Evolutionary conservation across 2,329 filamentous ascomycete species (phyloP).

Genomic region (Pseudopithomyces chartarum): DNA sequence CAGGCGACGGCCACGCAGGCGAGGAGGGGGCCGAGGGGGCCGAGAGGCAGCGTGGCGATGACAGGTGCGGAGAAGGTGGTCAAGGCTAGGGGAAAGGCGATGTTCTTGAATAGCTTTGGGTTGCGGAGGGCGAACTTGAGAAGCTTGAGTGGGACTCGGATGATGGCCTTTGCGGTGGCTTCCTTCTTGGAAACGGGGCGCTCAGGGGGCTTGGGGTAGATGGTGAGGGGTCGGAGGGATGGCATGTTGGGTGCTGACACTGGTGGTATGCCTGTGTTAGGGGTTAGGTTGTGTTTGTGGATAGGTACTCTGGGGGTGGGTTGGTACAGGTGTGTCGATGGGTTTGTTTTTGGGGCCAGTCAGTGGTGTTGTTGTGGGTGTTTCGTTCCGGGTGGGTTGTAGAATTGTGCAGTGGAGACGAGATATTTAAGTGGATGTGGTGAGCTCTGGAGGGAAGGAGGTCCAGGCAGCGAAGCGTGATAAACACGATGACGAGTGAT

Average conservation of each 20-base stretch:
- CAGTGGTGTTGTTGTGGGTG: too few relatives aligned
- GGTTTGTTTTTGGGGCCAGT: too few relatives aligned
- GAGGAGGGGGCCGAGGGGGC: constrained; percentile 2
- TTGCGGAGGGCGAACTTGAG: background rate
- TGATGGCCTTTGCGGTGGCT: background rate
- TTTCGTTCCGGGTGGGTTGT: too few relatives aligned
- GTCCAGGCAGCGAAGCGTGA: too few relatives aligned
- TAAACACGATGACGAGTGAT: too few relatives aligned
- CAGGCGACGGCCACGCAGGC: constrained; percentile 2
- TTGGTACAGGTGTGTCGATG: too few relatives aligned
- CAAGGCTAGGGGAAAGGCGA: constrained; percentile 1
- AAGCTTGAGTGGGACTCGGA: background rate
- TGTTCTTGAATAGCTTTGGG: background rate
- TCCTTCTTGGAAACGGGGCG: background rate
- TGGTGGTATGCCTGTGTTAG: too few relatives aligned
- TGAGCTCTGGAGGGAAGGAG: too few relatives aligned
- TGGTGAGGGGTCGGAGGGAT: background rate
- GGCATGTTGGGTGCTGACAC: background rate
- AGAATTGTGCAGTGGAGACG: too few relatives aligned
- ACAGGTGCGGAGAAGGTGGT: background rate
- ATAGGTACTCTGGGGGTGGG: too few relatives aligned
- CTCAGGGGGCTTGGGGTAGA: background rate
- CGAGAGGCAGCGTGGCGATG: constrained; percentile 1
- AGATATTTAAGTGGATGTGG: too few relatives aligned
- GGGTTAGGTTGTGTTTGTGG: too few relatives aligned